A percentile compares a stretch with the other conserved stretches of the same genome.
phyloP scores from a whole-genome alignment of 768 basidiomycete genomes.

The Dioszegia aurantiaca region DNA sequence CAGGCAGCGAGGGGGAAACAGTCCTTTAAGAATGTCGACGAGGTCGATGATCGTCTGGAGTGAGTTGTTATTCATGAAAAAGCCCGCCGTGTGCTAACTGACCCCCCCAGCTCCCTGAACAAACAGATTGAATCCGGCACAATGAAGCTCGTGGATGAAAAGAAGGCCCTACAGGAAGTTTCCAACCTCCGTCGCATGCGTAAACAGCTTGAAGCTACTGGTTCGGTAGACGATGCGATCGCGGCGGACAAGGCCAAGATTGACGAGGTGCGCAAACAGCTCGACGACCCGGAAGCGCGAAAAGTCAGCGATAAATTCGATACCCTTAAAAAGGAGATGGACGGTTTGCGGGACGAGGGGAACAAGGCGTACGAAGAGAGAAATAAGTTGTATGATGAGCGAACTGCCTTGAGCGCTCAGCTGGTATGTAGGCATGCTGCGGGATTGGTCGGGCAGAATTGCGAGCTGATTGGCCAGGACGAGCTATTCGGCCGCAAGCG shows the following conservation, averaged over 20 bases:
- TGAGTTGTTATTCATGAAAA: slow-evolving; percentile 53
- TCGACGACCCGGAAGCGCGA: slow-evolving; percentile 86
- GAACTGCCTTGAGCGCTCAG: slow-evolving; percentile 64
- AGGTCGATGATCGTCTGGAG: slow-evolving; percentile 85
- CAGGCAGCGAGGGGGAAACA: slow-evolving; percentile 75
- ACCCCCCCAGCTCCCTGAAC: slow-evolving; percentile 60
- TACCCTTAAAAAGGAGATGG: slow-evolving; percentile 76
- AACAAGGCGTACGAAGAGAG: slow-evolving; percentile 80
- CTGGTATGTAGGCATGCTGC: slow-evolving; percentile 34
- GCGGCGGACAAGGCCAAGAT: slow-evolving; percentile 68
- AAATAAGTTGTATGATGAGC: slow-evolving; percentile 79
- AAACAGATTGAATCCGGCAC: slow-evolving; percentile 86
- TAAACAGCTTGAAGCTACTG: slow-evolving; percentile 74
- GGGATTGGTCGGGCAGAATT: no score
- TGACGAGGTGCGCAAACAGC: slow-evolving; percentile 75
- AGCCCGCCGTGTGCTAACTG: slow-evolving; percentile 8
- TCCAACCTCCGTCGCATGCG: slow-evolving; percentile 67
- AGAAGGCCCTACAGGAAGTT: slow-evolving; percentile 89
- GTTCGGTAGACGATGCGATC: slow-evolving; percentile 73
- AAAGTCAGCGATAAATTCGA: slow-evolving; percentile 78
- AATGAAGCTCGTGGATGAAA: slow-evolving; percentile 92
- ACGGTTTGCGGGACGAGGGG: slow-evolving; percentile 76
- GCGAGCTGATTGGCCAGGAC: slow-evolving; percentile 57
- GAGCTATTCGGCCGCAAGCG: slow-evolving; percentile 72
- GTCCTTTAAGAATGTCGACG: slow-evolving; percentile 73